Conservation (phyloP, 2,329 filamentous ascomycete genomes). For the Aspergillus fumigatiaffinis region DNA sequence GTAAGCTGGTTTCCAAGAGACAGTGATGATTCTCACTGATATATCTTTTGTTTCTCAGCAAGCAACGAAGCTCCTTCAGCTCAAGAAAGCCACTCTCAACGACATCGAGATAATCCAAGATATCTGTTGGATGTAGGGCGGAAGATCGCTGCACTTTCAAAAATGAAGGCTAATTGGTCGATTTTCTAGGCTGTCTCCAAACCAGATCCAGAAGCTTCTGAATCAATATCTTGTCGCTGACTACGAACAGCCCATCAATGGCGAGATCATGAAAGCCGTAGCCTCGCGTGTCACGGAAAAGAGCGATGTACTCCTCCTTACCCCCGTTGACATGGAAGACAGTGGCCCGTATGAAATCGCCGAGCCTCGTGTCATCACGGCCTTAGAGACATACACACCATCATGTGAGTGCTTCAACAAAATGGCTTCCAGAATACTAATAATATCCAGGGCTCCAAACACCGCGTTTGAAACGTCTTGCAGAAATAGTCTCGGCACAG, state of each 20-base stretch:
- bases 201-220: conserved; percentile 97
- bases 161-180: conserved; percentile 5
- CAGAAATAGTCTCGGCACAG: conserved; percentile 97
- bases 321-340: conserved; percentile 98
- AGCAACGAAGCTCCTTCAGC: conserved; percentile 94
- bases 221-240: conserved; percentile 98
- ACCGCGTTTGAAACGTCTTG: conserved; percentile 85
- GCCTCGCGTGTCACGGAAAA: conserved; percentile 96
- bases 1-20: conserved; percentile 44
- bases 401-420: conserved; percentile 68
- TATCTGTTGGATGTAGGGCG: conserved; percentile 96
- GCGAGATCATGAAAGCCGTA: conserved; percentile 99
- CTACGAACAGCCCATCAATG: conserved; percentile 98
- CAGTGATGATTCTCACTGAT: conserved; percentile 8
- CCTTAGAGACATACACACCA: conserved; percentile 94
- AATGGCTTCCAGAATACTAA: conserved; percentile 13
- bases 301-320: conserved; percentile 88
- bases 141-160: neutral
- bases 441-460: conserved; percentile 79
- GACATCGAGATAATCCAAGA: conserved; percentile 99
- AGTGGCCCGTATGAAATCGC: conserved; percentile 98
- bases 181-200: conserved; percentile 75
- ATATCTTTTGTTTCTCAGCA: conserved; percentile 52
- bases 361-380: conserved; percentile 91
- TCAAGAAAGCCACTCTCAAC: conserved; percentile 98